Conservation (phyloP, 257 asterid genomes). For the Thymus mandschuricus region DNA sequence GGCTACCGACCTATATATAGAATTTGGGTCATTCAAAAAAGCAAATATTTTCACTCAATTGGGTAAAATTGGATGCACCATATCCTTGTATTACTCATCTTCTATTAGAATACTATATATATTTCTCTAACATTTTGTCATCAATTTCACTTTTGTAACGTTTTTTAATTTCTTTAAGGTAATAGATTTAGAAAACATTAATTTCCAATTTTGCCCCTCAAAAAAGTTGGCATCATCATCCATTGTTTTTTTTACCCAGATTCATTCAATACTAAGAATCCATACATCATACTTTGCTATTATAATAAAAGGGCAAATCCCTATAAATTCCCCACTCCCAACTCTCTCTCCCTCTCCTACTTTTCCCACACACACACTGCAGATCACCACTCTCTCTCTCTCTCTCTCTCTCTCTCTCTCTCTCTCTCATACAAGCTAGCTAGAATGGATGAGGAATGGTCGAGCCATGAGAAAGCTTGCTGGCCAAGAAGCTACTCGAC, state of each 20-base stretch:
- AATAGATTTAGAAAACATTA: background rate
- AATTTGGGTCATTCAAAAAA: too few relatives aligned
- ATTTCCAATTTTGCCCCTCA: conserved; percentile 38
- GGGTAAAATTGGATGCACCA: conserved; percentile 22
- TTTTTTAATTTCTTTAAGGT: background rate
- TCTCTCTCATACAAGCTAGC: background rate
- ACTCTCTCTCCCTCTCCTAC: conserved; percentile 19
- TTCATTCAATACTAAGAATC: conserved; percentile 19
- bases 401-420: too few relatives aligned
- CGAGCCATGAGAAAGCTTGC: conserved; percentile 32
- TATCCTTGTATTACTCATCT: conserved; percentile 3
- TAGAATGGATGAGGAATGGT: conserved; percentile 42
- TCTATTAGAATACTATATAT: background rate
- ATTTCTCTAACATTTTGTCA: background rate
- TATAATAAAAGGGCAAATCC: background rate
- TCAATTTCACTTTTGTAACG: background rate
- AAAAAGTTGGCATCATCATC: conserved; percentile 9
- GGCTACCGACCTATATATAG: too few relatives aligned
- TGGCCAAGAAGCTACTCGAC: conserved; percentile 44
- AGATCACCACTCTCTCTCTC: background rate
- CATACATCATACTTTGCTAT: background rate
- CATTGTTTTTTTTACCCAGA: conserved; percentile 15
- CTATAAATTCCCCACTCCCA: conserved; percentile 30
- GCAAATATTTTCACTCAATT: background rate
- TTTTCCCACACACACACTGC: conserved; percentile 8